A percentile compares a stretch with the other conserved stretches of the same genome.
Evolutionary conservation across 441 rosid species (phyloP).

Genomic region (Pelargonium australe): DNA sequence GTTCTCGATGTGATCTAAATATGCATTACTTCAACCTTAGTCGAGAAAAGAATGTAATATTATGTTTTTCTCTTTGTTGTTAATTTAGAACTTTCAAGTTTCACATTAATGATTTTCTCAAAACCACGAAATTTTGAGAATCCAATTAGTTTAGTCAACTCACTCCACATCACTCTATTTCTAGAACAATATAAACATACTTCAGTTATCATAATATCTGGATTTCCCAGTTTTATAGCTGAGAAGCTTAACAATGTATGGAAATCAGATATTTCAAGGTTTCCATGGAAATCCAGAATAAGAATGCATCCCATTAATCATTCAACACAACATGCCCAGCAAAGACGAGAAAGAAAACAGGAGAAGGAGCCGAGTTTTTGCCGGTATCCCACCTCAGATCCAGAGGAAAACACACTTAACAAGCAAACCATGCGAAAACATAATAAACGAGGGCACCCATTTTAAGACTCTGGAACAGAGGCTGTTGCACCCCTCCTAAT

Average conservation of each 20-base stretch:
- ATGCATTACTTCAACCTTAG: too few species aligned
- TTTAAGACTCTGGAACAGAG: constrained; percentile 55
- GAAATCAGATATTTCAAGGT: background rate
- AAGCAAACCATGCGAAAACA: constrained; percentile 21
- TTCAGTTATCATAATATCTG: too few species aligned
- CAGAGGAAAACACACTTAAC: constrained; percentile 26
- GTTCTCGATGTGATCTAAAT: too few species aligned
- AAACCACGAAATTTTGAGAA: too few species aligned
- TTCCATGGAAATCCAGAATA: background rate
- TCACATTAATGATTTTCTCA: too few species aligned
- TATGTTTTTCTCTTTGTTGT: too few species aligned
- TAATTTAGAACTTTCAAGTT: too few species aligned
- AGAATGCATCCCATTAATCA: constrained; percentile 20
- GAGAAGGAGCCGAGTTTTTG: constrained; percentile 3
- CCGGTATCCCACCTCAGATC: constrained; percentile 19
- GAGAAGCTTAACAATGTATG: background rate
- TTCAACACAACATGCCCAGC: constrained; percentile 27
- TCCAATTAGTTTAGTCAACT: too few species aligned
- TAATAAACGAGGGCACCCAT: background rate
- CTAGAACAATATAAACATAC: too few species aligned
- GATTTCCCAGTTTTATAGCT: too few species aligned
- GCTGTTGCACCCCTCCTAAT: constrained; percentile 55
- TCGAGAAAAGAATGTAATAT: too few species aligned
- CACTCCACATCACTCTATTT: too few species aligned
- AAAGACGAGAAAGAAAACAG: constrained; percentile 8